Base-by-base conservation (phyloP, 2,329 filamentous ascomycete species). In the Trichoderma citrinoviride region DNA sequence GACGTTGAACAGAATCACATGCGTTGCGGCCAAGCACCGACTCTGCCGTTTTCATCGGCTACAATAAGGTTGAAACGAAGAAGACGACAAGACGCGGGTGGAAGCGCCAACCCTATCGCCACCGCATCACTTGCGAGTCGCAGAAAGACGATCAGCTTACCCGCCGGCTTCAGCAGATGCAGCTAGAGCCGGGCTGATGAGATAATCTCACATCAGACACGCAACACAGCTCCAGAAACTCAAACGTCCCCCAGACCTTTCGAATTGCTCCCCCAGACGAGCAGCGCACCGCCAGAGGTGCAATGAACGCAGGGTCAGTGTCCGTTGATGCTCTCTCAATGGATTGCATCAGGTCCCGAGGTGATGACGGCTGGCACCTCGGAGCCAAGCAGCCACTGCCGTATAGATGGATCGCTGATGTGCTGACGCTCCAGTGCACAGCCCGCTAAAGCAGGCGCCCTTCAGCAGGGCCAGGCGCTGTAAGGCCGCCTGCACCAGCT, bases 1-100 rank as follows among this genome's bases (percentile, higher is more conserved):
- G 27, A n/a, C 73, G 75, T 27, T 33, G 17, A n/a, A 52, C n/a
- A 37, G 8, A 37, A 37, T 62, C 58, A 62, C 37, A 53, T 37
- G 58, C 25, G 29, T 37, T 40, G 25, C 46, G 17, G 23, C 37
- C 47, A 27, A 43, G 15, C 15, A 10, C 56, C 44, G 33, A 60
- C 44, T 60, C 44, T 58, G 17, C 44, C 56, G 56, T 33, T 50
- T 27, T 50, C 56, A 49, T 60, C 17, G n/a, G n/a, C n/a, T n/a
- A n/a, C n/a, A 37, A 54, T 19, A 44, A 44, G 17, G 47, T 37
- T 37, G 33, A 37, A 14, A 10, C 8, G 23, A 50, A 27, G 23
- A 14, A 52, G 14, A 19, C 7, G 25, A 44, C 19, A 46, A 25
- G 25, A 37, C 33, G 37, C 40, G 37, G 23, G 37, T 37, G 17